These are phyloP conservation scores for Ceratobasidium sp. DNA, from an alignment of 1,284 basidiomycete species.

Conservation along the genomic window DNA sequence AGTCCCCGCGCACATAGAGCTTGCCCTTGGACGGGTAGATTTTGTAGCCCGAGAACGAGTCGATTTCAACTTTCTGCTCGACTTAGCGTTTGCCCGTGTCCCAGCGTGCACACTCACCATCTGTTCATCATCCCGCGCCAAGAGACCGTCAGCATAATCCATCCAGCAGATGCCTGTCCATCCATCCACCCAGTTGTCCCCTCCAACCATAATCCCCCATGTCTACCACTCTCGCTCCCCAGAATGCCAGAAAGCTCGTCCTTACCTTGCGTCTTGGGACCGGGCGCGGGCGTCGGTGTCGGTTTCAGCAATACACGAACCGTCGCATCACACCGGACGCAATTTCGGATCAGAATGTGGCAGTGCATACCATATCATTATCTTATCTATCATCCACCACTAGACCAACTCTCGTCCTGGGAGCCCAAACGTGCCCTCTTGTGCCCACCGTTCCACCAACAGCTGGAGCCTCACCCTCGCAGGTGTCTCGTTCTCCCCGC, in stretches of 20 bases:
- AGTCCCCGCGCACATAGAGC: constrained; percentile 95
- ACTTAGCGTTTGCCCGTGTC: no score
- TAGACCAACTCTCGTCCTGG: constrained; percentile 31
- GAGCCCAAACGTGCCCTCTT: constrained; percentile 38
- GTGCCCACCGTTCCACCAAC: constrained; percentile 40
- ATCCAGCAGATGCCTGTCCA: background rate
- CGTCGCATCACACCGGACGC: background rate
- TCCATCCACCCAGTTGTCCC: background rate
- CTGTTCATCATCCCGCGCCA: constrained; percentile 6
- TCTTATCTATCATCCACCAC: constrained; percentile 2
- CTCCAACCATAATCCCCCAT: background rate
- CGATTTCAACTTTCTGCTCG: constrained; percentile 93
- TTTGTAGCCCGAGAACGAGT: constrained; percentile 93
- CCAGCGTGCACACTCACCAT: constrained; percentile 37
- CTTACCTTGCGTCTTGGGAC: constrained; percentile 22
- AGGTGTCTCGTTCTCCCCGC: constrained; percentile 32
- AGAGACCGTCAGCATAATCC: constrained; percentile 10
- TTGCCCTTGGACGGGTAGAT: constrained; percentile 98
- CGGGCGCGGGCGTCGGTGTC: background rate
- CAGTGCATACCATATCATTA: background rate
- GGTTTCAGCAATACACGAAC: constrained; percentile 4
- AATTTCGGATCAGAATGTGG: constrained; percentile 19
- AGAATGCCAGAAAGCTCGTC: background rate
- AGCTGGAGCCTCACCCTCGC: constrained; percentile 31
- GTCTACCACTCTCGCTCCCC: background rate